Base-by-base conservation (phyloP, 2,329 filamentous ascomycete genomes). In the Phoma sp. region DNA sequence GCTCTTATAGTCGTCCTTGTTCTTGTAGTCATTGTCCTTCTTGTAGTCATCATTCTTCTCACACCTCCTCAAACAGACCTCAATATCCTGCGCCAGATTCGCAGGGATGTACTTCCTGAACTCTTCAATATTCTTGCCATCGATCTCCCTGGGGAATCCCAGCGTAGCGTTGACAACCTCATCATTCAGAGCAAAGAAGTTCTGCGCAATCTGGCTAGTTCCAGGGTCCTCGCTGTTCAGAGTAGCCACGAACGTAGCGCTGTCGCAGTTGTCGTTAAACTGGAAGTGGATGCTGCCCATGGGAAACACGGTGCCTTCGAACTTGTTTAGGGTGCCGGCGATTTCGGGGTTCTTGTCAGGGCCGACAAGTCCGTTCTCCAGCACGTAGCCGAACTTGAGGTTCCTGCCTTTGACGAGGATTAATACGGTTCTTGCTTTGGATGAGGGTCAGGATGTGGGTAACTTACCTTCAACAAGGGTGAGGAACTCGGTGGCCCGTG, bases 11-110 rank as follows among this genome's bases (percentile, higher is more conserved):
- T 27, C 25, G 4, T 27, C 27, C 9, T 29, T 29, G 27, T 29
- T 9, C 27, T 29, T 29, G 27, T 29, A 6, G 27, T 29, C 27
- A 6, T 29, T 29, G 27, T 29, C 27, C 6, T 29, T 29, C 9
- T 29, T 1, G 6, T 29, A 7, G 27, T 33, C 32, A 33, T 33
- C 32, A 9, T 33, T 11, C 1, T 29, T 52, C 13, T 61, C 62
- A 55, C 83, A 85, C 67, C 76, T 81, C 55, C 72, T 66, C 64
- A 85, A 69, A 68, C 84, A 87, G 57, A 75, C 64, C 55, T 85
- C 79, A 10, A 86, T 78, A 44, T 82, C 82, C 22, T 78, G 67
- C 3, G 83, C 82, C 38, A 85, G 75, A 52, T 79, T 82, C 8
- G 66, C 65, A 13, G 83, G 83, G 36, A 77, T 75, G 7, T 33